Base-by-base conservation (phyloP, 768 basidiomycete genomes). In the Pisolithus tinctorius region DNA sequence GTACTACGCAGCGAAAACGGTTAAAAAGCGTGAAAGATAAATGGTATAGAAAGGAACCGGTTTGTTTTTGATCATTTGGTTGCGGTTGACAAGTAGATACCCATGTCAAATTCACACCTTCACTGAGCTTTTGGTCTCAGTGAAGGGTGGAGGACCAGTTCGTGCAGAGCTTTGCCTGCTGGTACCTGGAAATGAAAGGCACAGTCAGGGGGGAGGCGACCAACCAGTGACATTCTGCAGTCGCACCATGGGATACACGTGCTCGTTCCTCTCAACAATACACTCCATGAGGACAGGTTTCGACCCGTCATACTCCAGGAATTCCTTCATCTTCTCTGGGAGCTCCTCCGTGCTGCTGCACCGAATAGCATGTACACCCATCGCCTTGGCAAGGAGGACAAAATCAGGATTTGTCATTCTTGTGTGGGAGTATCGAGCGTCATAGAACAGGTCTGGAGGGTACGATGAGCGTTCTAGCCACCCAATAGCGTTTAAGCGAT, bases 271-370 rank as follows among this genome's bases (percentile, higher is more conserved):
- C 70, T 87, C 84, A 44, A 97, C 90, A 48, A 84, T 39, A 65
- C 92, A 95, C 71, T 99, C 96, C 77, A 99, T 74, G 55, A 99
- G 68, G 39, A 98, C 79, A 3, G 96, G 96, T 69, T 81, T 86
- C 51, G 77, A 78, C 52, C 80, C 83, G 58, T 95, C 89, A 65
- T 94, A 95, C 72, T 94, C 94, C 57, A 99, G 76, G 73, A 99
- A 94, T 77, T 97, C 93, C 75, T 93, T 93, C 95, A 99, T 98
- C 78, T 88, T 96, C 34, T 79, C 82, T 0, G 93, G 91, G 8
- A 99, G 77, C 49, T 99, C 93, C 40, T 77, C 83, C 1, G 76
- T 64, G 27, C 63, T 79, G 46, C 74, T 70, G 66, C 86, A 90
- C 54, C 90, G 79, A 60, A 98, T 82, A 20, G 88, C 94, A 61